phyloP scores from a whole-genome alignment of 73 alveolate species.

The Blepharisma japonicum region DNA sequence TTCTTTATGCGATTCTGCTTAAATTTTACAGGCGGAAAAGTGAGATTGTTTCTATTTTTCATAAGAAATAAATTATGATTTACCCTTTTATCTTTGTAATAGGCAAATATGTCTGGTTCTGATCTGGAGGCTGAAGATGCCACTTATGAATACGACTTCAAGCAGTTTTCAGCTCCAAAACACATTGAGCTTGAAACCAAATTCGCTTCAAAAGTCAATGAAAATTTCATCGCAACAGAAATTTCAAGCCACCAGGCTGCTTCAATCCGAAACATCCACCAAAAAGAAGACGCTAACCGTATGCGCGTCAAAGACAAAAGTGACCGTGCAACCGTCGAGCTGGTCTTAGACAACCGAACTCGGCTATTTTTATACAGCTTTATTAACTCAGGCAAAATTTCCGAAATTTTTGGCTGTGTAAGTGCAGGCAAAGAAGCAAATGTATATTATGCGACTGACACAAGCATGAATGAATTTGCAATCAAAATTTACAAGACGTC shows the following conservation, averaged over 20 bases:
- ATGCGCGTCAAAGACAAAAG: constrained; percentile 88
- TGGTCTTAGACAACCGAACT: constrained; percentile 98
- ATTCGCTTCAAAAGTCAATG: background rate
- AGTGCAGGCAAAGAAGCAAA: constrained; percentile 99
- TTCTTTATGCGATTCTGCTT: background rate
- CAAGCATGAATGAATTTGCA: constrained; percentile 86
- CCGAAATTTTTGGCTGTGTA: constrained; percentile 97
- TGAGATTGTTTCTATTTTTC: constrained; percentile 14
- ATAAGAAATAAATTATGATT: background rate
- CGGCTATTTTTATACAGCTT: constrained; percentile 90
- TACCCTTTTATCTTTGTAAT: too few relatives aligned
- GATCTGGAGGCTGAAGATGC: constrained; percentile 10
- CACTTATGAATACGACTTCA: constrained; percentile 24
- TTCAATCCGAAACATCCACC: constrained; percentile 30
- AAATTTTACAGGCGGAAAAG: background rate
- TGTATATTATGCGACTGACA: constrained; percentile 95
- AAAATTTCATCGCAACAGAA: background rate
- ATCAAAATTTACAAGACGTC: constrained; percentile 98
- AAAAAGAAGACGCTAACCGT: constrained; percentile 69
- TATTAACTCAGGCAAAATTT: constrained; percentile 85
- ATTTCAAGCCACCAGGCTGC: background rate
- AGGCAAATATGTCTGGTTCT: constrained; percentile 9
- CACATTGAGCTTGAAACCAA: background rate
- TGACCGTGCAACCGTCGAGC: constrained; percentile 99
- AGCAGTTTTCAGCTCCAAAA: background rate